Percentiles rank a stretch among this genome's conserved stretches.
phyloP scores from a whole-genome alignment of 306 rosid genomes.

The Comarum palustre region DNA sequence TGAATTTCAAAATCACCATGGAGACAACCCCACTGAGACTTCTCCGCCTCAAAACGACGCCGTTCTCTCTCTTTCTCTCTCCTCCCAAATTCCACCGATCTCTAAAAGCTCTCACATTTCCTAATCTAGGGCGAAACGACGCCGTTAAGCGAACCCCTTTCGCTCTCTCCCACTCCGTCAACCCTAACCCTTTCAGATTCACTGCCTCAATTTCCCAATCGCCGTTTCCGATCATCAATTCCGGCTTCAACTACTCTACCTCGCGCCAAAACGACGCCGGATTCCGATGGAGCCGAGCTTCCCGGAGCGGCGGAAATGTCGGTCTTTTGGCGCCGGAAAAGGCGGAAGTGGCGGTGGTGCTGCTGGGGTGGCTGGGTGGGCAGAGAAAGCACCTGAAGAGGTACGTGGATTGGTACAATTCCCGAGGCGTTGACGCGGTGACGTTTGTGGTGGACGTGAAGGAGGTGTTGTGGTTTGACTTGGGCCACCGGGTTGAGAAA shows the following conservation, averaged over 20 bases:
- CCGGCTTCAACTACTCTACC: conserved; percentile 7
- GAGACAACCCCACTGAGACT: conserved; percentile 50
- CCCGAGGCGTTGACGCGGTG: conserved; percentile 63
- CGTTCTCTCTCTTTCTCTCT: background rate
- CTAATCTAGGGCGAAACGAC: conserved; percentile 12
- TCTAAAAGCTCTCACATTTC: conserved; percentile 10
- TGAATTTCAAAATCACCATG: conserved; percentile 32
- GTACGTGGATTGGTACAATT: conserved; percentile 83
- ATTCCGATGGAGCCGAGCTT: conserved; percentile 47
- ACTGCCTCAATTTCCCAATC: conserved; percentile 16
- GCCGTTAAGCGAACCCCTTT: conserved; percentile 6
- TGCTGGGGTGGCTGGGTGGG: conserved; percentile 88
- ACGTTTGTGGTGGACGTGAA: conserved; percentile 60
- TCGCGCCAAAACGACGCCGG: conserved; percentile 29
- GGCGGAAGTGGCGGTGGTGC: conserved; percentile 51
- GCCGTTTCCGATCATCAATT: background rate
- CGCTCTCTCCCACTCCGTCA: conserved; percentile 38
- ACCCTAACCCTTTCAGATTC: conserved; percentile 31
- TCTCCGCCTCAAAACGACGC: conserved; percentile 38
- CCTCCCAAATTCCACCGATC: conserved; percentile 19
- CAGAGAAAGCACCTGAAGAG: conserved; percentile 65
- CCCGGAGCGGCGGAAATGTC: conserved; percentile 25
- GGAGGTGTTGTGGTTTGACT: conserved; percentile 52
- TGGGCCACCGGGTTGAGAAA: conserved; percentile 51
- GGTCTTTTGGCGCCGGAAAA: conserved; percentile 24